Evolutionary conservation across 805 yeast genomes (phyloP), one percentile per base, ranked within the genome.

Genomic region (Metschnikowia arizonensis): DNA sequence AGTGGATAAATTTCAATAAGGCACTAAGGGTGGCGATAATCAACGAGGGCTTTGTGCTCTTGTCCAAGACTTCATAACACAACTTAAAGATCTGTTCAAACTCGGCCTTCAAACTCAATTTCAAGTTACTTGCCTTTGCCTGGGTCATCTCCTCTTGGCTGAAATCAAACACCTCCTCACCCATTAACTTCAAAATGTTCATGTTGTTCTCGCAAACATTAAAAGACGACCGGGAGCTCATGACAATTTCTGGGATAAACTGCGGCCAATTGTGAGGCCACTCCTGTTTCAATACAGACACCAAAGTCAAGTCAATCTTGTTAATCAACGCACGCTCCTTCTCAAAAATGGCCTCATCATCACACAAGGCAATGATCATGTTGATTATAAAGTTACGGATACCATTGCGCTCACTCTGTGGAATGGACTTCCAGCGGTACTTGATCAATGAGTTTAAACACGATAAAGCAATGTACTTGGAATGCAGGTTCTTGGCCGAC

Each of bases 261-360:
- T 84, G 86, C 15, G 98, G 98, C 99, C 99, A 93, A 64, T 90
- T 86, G 56, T 83, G 88, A 28, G 99, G 99, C 99, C 99, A 93
- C 64, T 93, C 99, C 68, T 93, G 98, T 61, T 93, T 93, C 60
- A 93, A 79, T 42, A 93, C 83, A 60, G 90, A 95, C 30, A 93
- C 99, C 58, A 93, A 73, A 12, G 98, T 91, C 60, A 93, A 76
- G 68, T 93, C 96, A 57, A 90, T 89, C 65, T 93, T 93, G 71
- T 85, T 88, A 61, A 93, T 88, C 60, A 93, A 75, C 17, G 97
- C 82, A 59, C 83, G 83, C 61, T 88, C 88, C 33, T 77, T 66
- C 40, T 74, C 76, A 60, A 90, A 88, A 26, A 79, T 73, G 8
- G 74, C 69, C 49, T 88, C 95, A 61, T 87, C 87, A 49, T 88